These are phyloP conservation scores for Gracilaria domingensis DNA, from an alignment of 23 red algal species.

Conservation along the genomic window DNA sequence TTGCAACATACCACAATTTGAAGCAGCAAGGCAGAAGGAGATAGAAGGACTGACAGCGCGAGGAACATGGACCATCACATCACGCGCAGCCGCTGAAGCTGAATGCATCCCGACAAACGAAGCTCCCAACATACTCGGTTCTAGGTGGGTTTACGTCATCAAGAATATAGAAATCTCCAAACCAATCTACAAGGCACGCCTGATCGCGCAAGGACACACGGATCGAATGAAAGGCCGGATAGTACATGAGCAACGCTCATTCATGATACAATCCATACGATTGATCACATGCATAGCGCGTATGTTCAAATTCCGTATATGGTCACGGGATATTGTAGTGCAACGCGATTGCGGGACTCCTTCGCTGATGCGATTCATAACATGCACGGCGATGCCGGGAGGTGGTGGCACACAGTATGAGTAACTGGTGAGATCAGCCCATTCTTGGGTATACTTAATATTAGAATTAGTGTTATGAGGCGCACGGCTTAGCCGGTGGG, in stretches of 20 bases:
- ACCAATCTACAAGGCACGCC: not conserved
- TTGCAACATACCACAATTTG: no score
- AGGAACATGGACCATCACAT: not conserved
- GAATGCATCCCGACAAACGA: not conserved
- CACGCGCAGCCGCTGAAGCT: not conserved
- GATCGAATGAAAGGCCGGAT: not conserved
- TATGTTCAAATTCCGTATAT: not conserved
- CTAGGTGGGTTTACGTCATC: not conserved
- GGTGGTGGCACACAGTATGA: no score
- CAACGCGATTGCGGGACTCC: no score
- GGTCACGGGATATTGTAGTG: not conserved
- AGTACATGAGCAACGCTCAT: not conserved
- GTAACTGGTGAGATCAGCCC: no score
- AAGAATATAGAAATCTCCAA: not conserved
- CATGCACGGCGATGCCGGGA: no score
- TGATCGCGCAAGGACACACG: not conserved
- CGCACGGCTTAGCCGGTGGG: no score
- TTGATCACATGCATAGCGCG: not conserved
- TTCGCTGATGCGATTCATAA: no score
- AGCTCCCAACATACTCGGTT: not conserved
- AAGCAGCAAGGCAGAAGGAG: no score
- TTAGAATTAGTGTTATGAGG: no score
- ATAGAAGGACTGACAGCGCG: no score
- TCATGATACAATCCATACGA: not conserved
- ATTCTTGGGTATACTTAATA: no score